These are phyloP conservation scores for Coemansia sp. DNA, from an alignment of 192 early-diverging fungal species.

Conservation along the genomic window DNA sequence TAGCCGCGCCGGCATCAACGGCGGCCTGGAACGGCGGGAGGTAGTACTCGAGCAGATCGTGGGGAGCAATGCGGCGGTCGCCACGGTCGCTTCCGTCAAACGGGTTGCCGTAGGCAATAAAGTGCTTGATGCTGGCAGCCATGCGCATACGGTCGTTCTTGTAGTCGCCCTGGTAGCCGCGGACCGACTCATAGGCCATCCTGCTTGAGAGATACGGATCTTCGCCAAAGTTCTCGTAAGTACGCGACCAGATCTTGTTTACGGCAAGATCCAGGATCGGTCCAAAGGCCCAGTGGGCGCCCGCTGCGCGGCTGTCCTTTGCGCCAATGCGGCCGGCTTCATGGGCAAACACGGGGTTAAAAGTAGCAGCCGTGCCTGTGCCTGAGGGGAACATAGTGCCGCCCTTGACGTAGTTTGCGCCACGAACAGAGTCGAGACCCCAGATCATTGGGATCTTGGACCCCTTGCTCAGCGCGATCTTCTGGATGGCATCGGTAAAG, in stretches of 20 bases:
- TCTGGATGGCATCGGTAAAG: conserved; percentile 55
- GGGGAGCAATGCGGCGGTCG: conserved; percentile 50
- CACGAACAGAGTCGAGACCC: conserved; percentile 64
- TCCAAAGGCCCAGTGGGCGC: conserved; percentile 63
- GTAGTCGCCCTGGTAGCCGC: conserved; percentile 67
- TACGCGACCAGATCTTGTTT: conserved; percentile 59
- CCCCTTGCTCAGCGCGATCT: conserved; percentile 52
- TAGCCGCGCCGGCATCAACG: conserved; percentile 57
- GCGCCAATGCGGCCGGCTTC: conserved; percentile 59
- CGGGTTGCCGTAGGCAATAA: conserved; percentile 63
- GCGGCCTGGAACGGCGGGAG: conserved; percentile 62
- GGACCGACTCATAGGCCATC: conserved; percentile 56
- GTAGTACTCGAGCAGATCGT: conserved; percentile 61
- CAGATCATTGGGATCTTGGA: conserved; percentile 60
- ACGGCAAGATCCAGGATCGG: conserved; percentile 59
- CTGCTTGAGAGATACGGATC: conserved; percentile 57
- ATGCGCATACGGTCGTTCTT: conserved; percentile 60
- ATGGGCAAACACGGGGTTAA: conserved; percentile 58
- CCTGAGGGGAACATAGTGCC: conserved; percentile 60
- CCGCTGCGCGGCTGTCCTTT: conserved; percentile 62
- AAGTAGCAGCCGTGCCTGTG: conserved; percentile 59
- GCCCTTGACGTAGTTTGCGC: conserved; percentile 64
- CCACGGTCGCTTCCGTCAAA: conserved; percentile 47
- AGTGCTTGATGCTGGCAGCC: conserved; percentile 66
- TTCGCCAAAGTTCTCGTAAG: conserved; percentile 60